Evolutionary conservation across 805 yeast genomes (phyloP).

Genomic region (Yarrowia sp.): DNA sequence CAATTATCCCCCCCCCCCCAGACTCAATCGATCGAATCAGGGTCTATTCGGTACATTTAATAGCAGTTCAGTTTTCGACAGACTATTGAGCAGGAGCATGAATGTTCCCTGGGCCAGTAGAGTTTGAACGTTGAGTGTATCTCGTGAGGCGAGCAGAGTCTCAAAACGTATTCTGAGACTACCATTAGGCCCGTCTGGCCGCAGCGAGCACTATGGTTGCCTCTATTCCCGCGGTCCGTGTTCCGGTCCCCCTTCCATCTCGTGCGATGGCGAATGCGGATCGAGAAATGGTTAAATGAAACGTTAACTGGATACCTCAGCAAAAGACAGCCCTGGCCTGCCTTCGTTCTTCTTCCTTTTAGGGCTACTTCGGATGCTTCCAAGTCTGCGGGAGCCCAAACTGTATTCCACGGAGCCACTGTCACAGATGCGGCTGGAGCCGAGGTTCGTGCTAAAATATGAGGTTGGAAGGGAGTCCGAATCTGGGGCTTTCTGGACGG

Average conservation of each 20-base stretch:
- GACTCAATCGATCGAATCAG: too few relatives aligned
- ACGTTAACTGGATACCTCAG: neutral
- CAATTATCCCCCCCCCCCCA: too few relatives aligned
- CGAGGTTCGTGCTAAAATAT: conserved; percentile 6
- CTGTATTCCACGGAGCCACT: neutral
- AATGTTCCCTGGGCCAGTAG: too few relatives aligned
- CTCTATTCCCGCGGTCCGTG: too few relatives aligned
- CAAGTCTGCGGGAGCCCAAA: conserved; percentile 2
- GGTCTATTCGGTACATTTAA: too few relatives aligned
- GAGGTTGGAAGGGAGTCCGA: too few relatives aligned
- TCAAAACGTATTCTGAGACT: neutral
- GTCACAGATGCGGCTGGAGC: conserved; percentile 4
- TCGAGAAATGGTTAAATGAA: neutral
- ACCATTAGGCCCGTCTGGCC: neutral
- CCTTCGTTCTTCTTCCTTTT: neutral
- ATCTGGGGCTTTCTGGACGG: too few relatives aligned
- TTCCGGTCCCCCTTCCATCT: too few relatives aligned
- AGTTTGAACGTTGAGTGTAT: neutral
- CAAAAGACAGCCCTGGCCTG: neutral
- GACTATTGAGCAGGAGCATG: too few relatives aligned
- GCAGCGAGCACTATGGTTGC: too few relatives aligned
- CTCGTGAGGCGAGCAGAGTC: neutral
- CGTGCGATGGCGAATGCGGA: too few relatives aligned
- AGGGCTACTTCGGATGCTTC: conserved; percentile 14
- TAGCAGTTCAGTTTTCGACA: too few relatives aligned